A percentile compares a stretch with the other conserved stretches of the same genome.
Evolutionary conservation across 768 basidiomycete species (phyloP).

Genomic region (Crassisporium funariophilum): DNA sequence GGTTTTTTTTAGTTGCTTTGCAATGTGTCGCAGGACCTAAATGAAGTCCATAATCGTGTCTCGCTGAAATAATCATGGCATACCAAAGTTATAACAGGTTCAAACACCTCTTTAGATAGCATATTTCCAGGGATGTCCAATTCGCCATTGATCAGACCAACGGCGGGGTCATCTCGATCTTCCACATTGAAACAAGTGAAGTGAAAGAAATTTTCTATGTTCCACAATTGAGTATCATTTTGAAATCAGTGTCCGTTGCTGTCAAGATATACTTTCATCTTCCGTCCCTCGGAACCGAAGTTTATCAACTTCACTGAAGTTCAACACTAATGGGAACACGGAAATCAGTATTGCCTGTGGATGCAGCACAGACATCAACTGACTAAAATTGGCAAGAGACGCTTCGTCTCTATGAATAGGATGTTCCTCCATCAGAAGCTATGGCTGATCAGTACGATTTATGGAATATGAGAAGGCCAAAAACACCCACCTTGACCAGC

Average conservation of each 20-base stretch:
- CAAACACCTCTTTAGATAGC: background rate
- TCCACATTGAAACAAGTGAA: slow-evolving; percentile 4
- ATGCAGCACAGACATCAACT: too few relatives aligned
- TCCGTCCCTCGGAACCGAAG: background rate
- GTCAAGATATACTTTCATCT: background rate
- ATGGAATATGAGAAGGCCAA: too few relatives aligned
- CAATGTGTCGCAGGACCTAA: background rate
- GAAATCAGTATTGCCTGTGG: too few relatives aligned
- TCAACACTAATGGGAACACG: background rate
- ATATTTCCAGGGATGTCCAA: background rate
- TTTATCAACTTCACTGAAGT: background rate
- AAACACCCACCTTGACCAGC: background rate
- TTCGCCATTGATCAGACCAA: background rate
- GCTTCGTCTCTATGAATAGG: background rate
- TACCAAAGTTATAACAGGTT: background rate
- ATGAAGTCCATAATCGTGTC: background rate
- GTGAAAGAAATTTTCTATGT: slow-evolving; percentile 1
- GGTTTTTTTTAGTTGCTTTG: background rate
- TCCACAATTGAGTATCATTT: too few relatives aligned
- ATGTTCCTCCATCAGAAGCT: slow-evolving; percentile 1
- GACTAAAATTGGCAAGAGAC: background rate
- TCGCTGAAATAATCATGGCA: too few relatives aligned
- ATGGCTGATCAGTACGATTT: background rate
- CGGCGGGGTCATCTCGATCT: background rate
- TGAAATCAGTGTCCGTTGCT: too few relatives aligned